A percentile compares a stretch with the other conserved stretches of the same genome.
Evolutionary conservation across 805 yeast species (phyloP).

Genomic region (Candida maltosa): DNA sequence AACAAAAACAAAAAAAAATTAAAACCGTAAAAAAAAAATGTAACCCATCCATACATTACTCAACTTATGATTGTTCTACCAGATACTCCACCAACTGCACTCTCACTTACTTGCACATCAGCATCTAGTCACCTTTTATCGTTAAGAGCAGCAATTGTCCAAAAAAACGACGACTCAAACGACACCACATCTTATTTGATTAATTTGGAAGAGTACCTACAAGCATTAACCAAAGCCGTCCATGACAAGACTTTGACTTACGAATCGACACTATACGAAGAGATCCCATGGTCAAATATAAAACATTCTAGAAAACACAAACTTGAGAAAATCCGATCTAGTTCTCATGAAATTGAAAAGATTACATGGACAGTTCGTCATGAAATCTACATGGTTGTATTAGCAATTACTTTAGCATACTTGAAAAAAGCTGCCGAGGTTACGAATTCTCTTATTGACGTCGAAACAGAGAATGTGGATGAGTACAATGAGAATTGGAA

Average conservation of each 20-base stretch:
- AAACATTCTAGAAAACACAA: no score
- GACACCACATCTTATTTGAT: constrained; percentile 29
- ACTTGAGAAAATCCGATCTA: no score
- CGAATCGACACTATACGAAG: no score
- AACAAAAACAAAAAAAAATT: neutral
- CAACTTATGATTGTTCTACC: constrained; percentile 30
- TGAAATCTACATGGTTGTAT: constrained; percentile 25
- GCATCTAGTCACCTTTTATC: constrained; percentile 13
- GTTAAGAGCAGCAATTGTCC: constrained; percentile 14
- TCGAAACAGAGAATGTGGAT: constrained; percentile 17
- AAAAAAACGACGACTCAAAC: constrained; percentile 13
- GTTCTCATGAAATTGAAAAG: no score
- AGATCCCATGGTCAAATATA: no score
- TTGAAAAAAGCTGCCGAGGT: constrained; percentile 32
- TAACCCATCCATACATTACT: neutral
- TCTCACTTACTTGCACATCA: no score
- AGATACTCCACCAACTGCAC: constrained; percentile 26
- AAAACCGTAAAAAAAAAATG: no score
- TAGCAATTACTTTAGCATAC: constrained; percentile 26
- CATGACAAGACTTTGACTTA: no score
- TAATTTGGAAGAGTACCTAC: constrained; percentile 32
- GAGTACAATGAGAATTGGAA: constrained; percentile 31
- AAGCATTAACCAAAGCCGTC: no score
- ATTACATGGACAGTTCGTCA: constrained; percentile 28
- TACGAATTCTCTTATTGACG: constrained; percentile 30